Conservation (phyloP, 2,329 filamentous ascomycete genomes). For the Pseudogymnoascus sp. region DNA sequence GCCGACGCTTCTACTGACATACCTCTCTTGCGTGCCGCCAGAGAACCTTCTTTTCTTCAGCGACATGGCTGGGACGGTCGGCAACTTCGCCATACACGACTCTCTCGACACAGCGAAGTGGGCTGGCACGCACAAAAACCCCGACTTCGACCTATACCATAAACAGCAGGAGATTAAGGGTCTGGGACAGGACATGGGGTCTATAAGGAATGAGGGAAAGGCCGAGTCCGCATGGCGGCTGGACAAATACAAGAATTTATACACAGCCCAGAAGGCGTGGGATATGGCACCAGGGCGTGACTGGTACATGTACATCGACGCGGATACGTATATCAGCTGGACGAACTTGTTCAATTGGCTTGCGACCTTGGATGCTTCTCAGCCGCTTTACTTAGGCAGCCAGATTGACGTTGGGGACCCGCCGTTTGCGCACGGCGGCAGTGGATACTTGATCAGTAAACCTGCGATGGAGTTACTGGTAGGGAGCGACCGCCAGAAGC, state of each 20-base stretch:
- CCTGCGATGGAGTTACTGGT: neutral
- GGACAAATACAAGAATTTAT: conserved; percentile 15
- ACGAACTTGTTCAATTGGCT: conserved; percentile 13
- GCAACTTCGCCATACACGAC: conserved; percentile 37
- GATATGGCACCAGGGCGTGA: conserved; percentile 10
- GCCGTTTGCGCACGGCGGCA: conserved; percentile 16
- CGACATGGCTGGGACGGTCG: conserved; percentile 43
- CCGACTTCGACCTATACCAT: conserved; percentile 41
- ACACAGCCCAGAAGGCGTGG: conserved; percentile 11
- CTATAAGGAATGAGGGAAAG: conserved; percentile 13
- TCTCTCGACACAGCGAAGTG: conserved; percentile 37
- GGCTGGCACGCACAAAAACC: conserved; percentile 35
- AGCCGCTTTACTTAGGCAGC: conserved; percentile 13
- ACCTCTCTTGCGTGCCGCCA: conserved; percentile 38
- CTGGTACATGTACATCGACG: conserved; percentile 21
- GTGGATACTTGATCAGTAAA: conserved; percentile 10
- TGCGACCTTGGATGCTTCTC: conserved; percentile 10
- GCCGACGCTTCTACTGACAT: conserved; percentile 46
- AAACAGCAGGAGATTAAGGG: conserved; percentile 36
- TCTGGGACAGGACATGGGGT: conserved; percentile 34
- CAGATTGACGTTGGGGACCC: conserved; percentile 12
- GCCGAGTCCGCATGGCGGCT: conserved; percentile 9
- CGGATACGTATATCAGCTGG: conserved; percentile 17
- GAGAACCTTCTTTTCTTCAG: conserved; percentile 47
- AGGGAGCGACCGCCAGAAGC: neutral